Evolutionary conservation across 306 rosid genomes (phyloP).

Genomic region (Acacia acuminata): DNA sequence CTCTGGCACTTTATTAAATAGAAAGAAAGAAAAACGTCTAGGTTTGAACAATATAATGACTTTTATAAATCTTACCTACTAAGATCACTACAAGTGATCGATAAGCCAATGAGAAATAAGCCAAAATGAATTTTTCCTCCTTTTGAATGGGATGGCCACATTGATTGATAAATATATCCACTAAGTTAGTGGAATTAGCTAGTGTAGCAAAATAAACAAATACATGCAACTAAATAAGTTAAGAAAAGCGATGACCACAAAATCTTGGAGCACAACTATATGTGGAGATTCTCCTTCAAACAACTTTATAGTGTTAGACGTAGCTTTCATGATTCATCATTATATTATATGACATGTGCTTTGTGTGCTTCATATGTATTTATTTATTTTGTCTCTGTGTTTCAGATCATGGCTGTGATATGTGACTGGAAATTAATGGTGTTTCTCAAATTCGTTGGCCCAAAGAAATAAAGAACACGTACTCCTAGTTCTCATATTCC

Average conservation of each 20-base stretch:
- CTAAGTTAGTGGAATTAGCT: background rate
- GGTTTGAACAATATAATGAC: background rate
- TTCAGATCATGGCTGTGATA: background rate
- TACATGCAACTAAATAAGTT: background rate
- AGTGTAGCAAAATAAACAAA: background rate
- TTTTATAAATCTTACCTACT: background rate
- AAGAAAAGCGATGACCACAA: background rate
- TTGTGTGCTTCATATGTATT: conserved; percentile 15
- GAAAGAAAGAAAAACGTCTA: background rate
- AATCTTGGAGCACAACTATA: background rate
- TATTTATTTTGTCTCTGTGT: no score
- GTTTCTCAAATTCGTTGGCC: background rate
- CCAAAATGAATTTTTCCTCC: background rate
- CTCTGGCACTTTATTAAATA: background rate
- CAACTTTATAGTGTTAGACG: background rate
- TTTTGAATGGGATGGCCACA: background rate
- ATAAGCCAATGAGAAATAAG: background rate
- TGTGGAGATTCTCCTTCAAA: background rate
- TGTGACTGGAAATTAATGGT: background rate
- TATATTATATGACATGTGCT: conserved; percentile 14
- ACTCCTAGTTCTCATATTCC: background rate
- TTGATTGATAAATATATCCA: background rate
- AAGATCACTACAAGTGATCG: background rate
- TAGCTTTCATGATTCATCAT: background rate
- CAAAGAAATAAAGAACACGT: background rate